phyloP scores from a whole-genome alignment of 2,329 filamentous ascomycete species.

The Colletotrichum sojae region DNA sequence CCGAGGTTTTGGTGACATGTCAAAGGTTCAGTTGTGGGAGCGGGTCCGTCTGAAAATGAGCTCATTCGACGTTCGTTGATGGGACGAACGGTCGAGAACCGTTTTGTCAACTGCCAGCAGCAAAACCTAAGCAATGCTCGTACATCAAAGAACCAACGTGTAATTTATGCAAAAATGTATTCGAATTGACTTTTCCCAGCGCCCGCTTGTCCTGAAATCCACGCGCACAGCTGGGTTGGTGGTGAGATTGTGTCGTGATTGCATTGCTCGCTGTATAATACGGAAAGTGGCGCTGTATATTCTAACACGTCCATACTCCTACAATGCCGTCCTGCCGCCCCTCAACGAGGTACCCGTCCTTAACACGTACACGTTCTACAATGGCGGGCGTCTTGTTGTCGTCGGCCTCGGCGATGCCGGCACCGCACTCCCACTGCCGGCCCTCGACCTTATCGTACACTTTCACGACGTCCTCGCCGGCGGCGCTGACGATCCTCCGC shows the following conservation, averaged over 20 bases:
- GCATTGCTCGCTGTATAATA: conserved; percentile 35
- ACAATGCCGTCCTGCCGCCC: conserved; percentile 89
- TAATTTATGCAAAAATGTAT: neutral
- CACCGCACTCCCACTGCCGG: conserved; percentile 95
- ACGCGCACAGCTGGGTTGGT: too few relatives aligned
- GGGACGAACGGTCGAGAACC: conserved; percentile 8
- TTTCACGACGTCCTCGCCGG: conserved; percentile 94
- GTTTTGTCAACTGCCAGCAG: neutral
- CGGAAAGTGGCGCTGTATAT: conserved; percentile 34
- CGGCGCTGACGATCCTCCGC: conserved; percentile 89
- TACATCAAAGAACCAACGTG: neutral
- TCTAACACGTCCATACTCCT: conserved; percentile 87
- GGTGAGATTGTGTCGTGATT: conserved; percentile 12
- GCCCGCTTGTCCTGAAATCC: too few relatives aligned
- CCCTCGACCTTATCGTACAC: conserved; percentile 98
- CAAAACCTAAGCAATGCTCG: neutral
- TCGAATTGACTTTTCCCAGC: neutral
- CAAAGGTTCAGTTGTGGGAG: conserved; percentile 8
- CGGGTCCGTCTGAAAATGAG: conserved; percentile 32
- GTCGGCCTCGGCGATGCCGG: conserved; percentile 80
- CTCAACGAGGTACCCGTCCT: conserved; percentile 94
- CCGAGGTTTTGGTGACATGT: conserved; percentile 4
- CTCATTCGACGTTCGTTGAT: conserved; percentile 1
- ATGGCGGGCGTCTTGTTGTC: conserved; percentile 75
- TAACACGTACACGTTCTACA: conserved; percentile 89